These are phyloP conservation scores for Eutrema japonicum DNA, from an alignment of 345 rosid species.

Conservation along the genomic window DNA sequence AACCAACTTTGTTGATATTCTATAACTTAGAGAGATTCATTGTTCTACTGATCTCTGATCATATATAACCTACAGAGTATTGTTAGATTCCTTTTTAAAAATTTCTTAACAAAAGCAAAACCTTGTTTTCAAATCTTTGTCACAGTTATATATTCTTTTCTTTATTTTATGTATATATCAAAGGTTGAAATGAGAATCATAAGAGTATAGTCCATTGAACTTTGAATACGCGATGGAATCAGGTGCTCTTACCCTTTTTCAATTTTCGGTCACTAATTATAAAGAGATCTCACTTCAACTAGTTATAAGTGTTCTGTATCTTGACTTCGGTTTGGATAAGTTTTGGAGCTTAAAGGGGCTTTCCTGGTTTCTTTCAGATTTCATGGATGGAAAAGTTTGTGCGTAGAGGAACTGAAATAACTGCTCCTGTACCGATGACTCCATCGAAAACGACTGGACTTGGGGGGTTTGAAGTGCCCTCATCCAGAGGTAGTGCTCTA, in stretches of 20 bases:
- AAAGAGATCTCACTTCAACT: conserved; percentile 8
- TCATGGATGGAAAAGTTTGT: conserved; percentile 99
- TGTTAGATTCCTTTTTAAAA: conserved; percentile 2
- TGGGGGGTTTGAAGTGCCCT: conserved; percentile 99
- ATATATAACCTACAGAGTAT: background rate
- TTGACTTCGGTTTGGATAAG: conserved; percentile 10
- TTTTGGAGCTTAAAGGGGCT: background rate
- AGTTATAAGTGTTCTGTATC: conserved; percentile 21
- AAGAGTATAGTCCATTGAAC: background rate
- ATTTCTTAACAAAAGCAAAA: conserved; percentile 9
- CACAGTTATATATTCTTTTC: conserved; percentile 9
- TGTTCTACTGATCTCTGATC: conserved; percentile 8
- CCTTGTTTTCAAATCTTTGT: conserved; percentile 1
- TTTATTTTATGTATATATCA: conserved; percentile 6
- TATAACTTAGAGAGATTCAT: background rate
- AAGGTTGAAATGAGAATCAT: background rate
- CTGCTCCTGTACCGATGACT: conserved; percentile 98
- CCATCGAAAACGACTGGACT: conserved; percentile 96
- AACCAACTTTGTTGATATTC: background rate
- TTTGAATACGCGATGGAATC: conserved; percentile 29
- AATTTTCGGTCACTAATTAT: conserved; percentile 11
- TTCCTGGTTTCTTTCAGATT: conserved; percentile 56
- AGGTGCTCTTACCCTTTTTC: conserved; percentile 28
- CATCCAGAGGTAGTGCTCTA: conserved; percentile 84
- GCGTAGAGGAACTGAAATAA: conserved; percentile 90